Evolutionary conservation across 2,329 filamentous ascomycete species (phyloP).

Genomic region (Echinosphaeria canescens): DNA sequence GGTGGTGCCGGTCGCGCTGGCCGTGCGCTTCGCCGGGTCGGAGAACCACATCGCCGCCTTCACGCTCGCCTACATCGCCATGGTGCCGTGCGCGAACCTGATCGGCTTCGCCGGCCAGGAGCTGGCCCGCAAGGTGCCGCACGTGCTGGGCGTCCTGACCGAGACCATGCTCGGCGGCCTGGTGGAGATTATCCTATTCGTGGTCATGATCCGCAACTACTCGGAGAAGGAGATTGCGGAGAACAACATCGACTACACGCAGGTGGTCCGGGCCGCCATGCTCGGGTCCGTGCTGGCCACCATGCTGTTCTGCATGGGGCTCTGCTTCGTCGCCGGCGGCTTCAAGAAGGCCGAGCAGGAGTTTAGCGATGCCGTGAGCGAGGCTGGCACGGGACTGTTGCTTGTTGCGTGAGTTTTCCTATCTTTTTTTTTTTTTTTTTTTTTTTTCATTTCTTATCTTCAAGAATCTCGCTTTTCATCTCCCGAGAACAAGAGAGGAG

Average conservation of each 20-base stretch:
- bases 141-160: conserved; percentile 41
- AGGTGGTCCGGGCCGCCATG: conserved; percentile 69
- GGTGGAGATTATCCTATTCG: conserved; percentile 68
- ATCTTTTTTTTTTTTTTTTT: no score
- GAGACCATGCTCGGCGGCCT: conserved; percentile 48
- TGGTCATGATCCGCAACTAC: conserved; percentile 47
- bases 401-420: conserved; percentile 62
- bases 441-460: no score
- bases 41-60: conserved; percentile 39
- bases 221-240: no score
- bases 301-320: conserved; percentile 55
- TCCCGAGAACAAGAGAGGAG: no score
- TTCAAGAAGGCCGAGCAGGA: conserved; percentile 42
- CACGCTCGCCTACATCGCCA: conserved; percentile 51
- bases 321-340: conserved; percentile 64
- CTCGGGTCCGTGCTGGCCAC: conserved; percentile 69
- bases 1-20: conserved; percentile 49
- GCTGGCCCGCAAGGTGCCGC: conserved; percentile 52
- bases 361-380: conserved; percentile 57
- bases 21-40: conserved; percentile 21
- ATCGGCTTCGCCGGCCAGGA: conserved; percentile 57
- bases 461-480: no score
- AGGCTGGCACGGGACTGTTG: conserved; percentile 57
- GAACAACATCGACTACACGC: conserved; percentile 20
- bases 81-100: conserved; percentile 57